Conservation (phyloP, 768 basidiomycete genomes). For the Rubroboletus pulcherrimus region DNA sequence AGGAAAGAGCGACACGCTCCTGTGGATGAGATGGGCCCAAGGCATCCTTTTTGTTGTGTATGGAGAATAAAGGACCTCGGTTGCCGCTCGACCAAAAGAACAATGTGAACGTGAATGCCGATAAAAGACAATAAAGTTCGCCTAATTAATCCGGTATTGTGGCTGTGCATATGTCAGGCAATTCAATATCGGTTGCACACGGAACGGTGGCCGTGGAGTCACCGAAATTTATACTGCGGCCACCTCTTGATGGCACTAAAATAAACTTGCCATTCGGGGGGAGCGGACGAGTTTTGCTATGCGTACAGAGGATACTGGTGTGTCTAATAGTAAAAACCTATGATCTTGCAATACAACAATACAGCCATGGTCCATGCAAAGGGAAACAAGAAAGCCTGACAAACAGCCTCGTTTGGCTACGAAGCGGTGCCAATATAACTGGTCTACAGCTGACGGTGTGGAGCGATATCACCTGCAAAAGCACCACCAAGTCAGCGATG, state of each 20-base stretch:
- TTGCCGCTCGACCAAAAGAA: constrained; percentile 23
- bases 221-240: neutral
- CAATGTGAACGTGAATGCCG: constrained; percentile 11
- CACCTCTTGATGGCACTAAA: neutral
- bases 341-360: constrained; percentile 14
- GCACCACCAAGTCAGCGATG: constrained; percentile 1
- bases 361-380: constrained; percentile 14
- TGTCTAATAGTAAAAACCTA: neutral
- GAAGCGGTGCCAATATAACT: neutral
- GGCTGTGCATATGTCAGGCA: constrained; percentile 2
- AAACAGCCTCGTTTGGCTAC: neutral
- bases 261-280: neutral
- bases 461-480: constrained; percentile 6
- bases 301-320: constrained; percentile 8
- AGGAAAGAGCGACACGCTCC: constrained; percentile 24
- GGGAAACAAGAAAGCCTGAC: neutral
- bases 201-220: no score
- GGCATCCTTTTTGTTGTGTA: constrained; percentile 30
- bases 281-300: neutral
- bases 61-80: constrained; percentile 23
- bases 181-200: neutral
- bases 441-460: neutral
- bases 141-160: constrained; percentile 10
- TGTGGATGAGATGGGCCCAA: constrained; percentile 1
- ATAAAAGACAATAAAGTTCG: constrained; percentile 24